Percentiles rank a stretch among this genome's conserved stretches.
Conservation (phyloP, 2,329 filamentous ascomycete species). For the Orbilia quercus region DNA sequence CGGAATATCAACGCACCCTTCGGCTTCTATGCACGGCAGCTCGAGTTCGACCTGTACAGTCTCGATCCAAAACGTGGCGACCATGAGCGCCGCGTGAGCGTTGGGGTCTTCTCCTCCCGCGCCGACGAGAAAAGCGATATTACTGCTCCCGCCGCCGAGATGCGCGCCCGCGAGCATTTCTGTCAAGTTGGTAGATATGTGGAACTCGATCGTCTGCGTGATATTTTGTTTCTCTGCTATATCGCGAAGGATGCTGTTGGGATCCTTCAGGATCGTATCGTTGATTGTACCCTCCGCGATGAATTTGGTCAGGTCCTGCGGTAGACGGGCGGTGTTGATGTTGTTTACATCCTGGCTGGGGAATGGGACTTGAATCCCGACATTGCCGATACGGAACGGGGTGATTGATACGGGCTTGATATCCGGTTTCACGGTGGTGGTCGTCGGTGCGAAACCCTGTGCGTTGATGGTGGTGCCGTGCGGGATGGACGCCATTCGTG, state of each 20-base stretch:
- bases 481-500: constrained; percentile 65
- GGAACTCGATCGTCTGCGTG: constrained; percentile 61
- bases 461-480: constrained; percentile 66
- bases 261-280: constrained; percentile 61
- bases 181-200: constrained; percentile 4
- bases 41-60: constrained; percentile 59
- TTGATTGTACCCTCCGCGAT: constrained; percentile 62
- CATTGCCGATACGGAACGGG: constrained; percentile 57
- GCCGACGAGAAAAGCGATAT: constrained; percentile 61
- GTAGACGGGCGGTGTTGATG: constrained; percentile 59
- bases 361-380: constrained; percentile 33
- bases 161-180: constrained; percentile 58
- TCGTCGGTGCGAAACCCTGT: constrained; percentile 61
- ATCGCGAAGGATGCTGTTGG: constrained; percentile 60
- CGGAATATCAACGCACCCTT: constrained; percentile 19
- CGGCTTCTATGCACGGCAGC: constrained; percentile 56
- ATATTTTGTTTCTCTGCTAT: constrained; percentile 62
- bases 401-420: constrained; percentile 60
- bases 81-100: constrained; percentile 59
- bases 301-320: constrained; percentile 61
- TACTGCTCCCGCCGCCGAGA: constrained; percentile 61
- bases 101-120: constrained; percentile 58
- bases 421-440: constrained; percentile 48
- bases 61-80: constrained; percentile 61
- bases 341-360: constrained; percentile 40